These are phyloP conservation scores for Triticum urartu DNA, from an alignment of 176 grass and related monocot species.

Conservation along the genomic window DNA sequence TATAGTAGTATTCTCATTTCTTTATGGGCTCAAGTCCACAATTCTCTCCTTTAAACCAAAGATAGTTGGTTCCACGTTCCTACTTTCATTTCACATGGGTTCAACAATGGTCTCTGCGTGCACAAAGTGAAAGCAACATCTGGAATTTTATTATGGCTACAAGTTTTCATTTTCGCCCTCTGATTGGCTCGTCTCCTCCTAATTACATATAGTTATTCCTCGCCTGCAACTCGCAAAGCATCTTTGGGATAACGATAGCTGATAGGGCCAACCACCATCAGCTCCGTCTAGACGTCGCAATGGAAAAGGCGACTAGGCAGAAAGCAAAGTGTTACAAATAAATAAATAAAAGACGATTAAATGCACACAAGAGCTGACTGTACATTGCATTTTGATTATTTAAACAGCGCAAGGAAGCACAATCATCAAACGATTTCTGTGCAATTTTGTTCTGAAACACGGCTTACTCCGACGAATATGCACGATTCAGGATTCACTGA, in stretches of 20 bases:
- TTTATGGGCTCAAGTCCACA: too few species aligned
- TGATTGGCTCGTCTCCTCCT: not conserved
- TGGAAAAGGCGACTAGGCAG: not conserved
- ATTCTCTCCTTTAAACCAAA: not conserved
- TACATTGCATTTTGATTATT: not conserved
- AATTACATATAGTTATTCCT: not conserved
- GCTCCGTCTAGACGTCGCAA: not conserved
- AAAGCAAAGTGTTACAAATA: not conserved
- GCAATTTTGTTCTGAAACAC: not conserved
- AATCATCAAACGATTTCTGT: not conserved
- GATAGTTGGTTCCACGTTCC: not conserved
- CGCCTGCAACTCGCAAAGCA: not conserved
- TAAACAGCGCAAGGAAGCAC: not conserved
- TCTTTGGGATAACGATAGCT: not conserved
- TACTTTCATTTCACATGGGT: not conserved
- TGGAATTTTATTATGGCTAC: not conserved
- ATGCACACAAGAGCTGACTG: not conserved
- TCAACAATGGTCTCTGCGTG: not conserved
- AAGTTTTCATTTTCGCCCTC: not conserved
- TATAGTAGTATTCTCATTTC: too few species aligned
- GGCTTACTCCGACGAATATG: not conserved
- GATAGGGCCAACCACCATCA: not conserved
- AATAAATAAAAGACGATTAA: too few species aligned
- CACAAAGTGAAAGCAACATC: not conserved
- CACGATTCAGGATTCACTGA: not conserved